Percentiles rank a stretch among this genome's conserved stretches.
Conservation (phyloP, 164 flowering plant genomes). For the Vitis amurensis region DNA sequence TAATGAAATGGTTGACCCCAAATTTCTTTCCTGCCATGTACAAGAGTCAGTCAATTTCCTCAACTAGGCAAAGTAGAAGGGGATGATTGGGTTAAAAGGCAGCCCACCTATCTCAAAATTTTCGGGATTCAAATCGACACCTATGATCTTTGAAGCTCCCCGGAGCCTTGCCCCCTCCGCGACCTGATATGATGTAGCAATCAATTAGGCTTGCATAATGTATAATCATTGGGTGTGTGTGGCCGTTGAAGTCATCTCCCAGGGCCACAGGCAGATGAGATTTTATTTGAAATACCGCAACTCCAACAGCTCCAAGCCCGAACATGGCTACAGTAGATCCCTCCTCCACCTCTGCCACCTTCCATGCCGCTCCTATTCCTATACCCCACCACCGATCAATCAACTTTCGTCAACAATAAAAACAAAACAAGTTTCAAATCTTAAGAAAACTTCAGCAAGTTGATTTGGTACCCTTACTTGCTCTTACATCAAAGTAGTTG, state of each 20-base stretch:
- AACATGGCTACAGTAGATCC: conserved; percentile 67
- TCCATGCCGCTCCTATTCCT: conserved; percentile 74
- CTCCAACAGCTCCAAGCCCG: conserved; percentile 70
- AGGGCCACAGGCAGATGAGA: background rate
- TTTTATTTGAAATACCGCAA: conserved; percentile 44
- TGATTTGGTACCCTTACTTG: too few relatives aligned
- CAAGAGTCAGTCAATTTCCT: background rate
- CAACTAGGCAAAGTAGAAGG: too few relatives aligned
- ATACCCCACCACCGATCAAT: conserved; percentile 3
- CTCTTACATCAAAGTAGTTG: too few relatives aligned
- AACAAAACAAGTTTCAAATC: too few relatives aligned
- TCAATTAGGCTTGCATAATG: background rate
- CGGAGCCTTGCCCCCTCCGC: conserved; percentile 64
- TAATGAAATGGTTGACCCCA: conserved; percentile 65
- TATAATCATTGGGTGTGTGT: too few relatives aligned
- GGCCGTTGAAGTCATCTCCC: background rate
- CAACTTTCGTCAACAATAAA: background rate
- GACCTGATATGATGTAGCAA: conserved; percentile 36
- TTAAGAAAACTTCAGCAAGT: too few relatives aligned
- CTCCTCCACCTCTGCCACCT: conserved; percentile 47
- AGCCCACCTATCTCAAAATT: conserved; percentile 53
- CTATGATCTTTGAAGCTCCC: conserved; percentile 69
- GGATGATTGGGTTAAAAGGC: background rate
- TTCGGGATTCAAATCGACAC: conserved; percentile 63
- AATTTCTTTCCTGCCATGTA: conserved; percentile 48